Conservation (phyloP, 345 rosid species). For the Salix koriyanagi region DNA sequence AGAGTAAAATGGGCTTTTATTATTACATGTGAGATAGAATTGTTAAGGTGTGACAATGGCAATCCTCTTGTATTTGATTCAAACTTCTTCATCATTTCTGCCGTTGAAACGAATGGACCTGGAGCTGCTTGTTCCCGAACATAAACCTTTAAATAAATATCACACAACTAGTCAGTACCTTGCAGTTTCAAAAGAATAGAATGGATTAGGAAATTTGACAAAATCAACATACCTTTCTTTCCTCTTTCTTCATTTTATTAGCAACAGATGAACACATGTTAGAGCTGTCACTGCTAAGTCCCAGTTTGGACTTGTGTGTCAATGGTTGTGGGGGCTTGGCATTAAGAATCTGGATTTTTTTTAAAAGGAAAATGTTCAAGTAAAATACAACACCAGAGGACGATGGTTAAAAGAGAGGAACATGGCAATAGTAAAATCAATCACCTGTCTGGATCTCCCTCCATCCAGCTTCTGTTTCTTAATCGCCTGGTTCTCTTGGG, state of each 20-base stretch:
- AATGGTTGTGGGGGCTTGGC: constrained; percentile 56
- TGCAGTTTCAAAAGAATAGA: not conserved
- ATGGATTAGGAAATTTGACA: not conserved
- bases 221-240: constrained; percentile 61
- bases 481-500: constrained; percentile 88
- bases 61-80: constrained; percentile 78
- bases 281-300: constrained; percentile 46
- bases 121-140: constrained; percentile 42
- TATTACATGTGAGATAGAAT: constrained; percentile 43
- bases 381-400: not conserved
- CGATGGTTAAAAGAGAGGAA: not conserved
- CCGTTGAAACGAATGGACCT: constrained; percentile 59
- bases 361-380: not conserved
- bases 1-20: not conserved
- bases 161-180: not conserved
- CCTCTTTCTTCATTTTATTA: constrained; percentile 46
- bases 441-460: constrained; percentile 86
- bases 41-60: constrained; percentile 43
- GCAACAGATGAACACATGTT: constrained; percentile 40
- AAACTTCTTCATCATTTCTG: constrained; percentile 85
- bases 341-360: constrained; percentile 62
- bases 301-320: constrained; percentile 77
- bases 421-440: not conserved
- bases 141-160: constrained; percentile 40
- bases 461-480: constrained; percentile 95